Evolutionary conservation across 108 stramenopile species (phyloP), one percentile per base, ranked within the genome.

Genomic region (Nitzschia inconspicua): DNA sequence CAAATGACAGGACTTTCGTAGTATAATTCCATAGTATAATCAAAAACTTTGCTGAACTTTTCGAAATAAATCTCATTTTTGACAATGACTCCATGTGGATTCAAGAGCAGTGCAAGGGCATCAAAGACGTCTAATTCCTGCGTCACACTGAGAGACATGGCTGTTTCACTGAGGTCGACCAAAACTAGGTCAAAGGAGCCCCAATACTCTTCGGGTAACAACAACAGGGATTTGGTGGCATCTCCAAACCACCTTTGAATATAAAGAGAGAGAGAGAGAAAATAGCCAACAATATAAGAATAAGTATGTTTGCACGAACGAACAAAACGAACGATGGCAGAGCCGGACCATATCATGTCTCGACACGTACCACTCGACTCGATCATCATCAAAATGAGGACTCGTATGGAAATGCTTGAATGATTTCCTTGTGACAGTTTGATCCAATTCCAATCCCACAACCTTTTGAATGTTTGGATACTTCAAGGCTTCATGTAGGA

Each of bases 321-420:
- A 39, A 39, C 14, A 39, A 39, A 39, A 39, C 14, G 37, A n/a
- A n/a, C n/a, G 14, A 39, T 39, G 1, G 71, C 62, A 88, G 44
- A 3, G 79, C 41, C 24, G 85, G 47, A 43, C 69, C 74, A 69
- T 36, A 86, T 63, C 0, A 85, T 86, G 65, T 92, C 85, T 9
- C 86, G 85, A 52, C 78, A 88, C 83, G 83, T 84, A 80, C 90
- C 90, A 91, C 65, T 88, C 76, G 1, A 91, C 90, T 25, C 80
- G 74, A 23, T 73, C 68, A 59, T 88, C 76, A 44, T 91, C 86
- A 65, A 83, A 91, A 52, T 91, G 90, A 13, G 90, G 86, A 50
- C 88, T 84, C 4, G 90, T 82, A 23, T 72, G 75, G 52, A 88
- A 83, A 58, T 91, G 76, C 65, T 84, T 86, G 72, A 85, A 82